A percentile compares a stretch with the other conserved stretches of the same genome.
phyloP scores from a whole-genome alignment of 176 grass and related monocot species.

The Eleusine coracana region DNA sequence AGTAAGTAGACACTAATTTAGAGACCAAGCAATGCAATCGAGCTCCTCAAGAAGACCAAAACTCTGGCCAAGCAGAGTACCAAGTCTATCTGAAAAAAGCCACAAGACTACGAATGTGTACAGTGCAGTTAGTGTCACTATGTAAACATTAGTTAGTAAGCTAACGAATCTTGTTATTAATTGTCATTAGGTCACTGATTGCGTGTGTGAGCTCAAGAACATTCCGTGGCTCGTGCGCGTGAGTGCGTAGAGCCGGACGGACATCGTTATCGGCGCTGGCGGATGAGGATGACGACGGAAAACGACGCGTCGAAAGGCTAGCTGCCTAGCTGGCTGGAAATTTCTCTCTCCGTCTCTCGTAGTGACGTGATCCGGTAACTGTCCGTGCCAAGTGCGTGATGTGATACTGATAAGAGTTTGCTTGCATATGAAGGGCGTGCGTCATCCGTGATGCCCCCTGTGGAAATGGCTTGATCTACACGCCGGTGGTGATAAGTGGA shows the following conservation, averaged over 20 bases:
- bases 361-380: not conserved
- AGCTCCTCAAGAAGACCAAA: not conserved
- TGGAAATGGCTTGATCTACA: not conserved
- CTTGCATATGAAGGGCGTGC: not conserved
- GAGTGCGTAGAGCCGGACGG: not conserved
- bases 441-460: conserved; percentile 14
- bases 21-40: not conserved
- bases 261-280: not conserved
- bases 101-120: not conserved
- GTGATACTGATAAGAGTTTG: not conserved
- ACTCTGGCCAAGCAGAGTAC: not conserved
- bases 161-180: not conserved
- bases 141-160: no score
- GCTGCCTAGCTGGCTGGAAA: not conserved
- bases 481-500: not conserved
- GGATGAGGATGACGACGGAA: not conserved
- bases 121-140: not conserved
- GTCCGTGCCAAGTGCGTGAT: not conserved
- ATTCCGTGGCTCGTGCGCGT: conserved; percentile 6
- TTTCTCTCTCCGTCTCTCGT: not conserved
- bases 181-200: not conserved
- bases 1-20: not conserved
- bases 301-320: not conserved
- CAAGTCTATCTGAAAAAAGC: not conserved
- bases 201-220: not conserved